A percentile compares a stretch with the other conserved stretches of the same genome.
Evolutionary conservation across 2,329 filamentous ascomycete genomes (phyloP).

Genomic region (Diaporthe sp.): DNA sequence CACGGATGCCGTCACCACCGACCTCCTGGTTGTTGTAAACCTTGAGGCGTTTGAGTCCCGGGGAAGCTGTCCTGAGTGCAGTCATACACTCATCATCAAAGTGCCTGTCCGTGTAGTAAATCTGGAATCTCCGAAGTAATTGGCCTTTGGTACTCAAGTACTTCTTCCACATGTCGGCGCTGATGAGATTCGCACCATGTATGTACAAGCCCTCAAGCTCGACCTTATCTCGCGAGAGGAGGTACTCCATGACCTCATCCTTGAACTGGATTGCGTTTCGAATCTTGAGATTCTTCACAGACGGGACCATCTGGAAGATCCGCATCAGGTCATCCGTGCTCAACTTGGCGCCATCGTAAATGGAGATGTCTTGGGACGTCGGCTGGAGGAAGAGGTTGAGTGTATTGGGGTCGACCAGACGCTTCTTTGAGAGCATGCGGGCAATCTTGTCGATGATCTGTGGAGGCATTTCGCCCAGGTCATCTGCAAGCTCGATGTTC

Average conservation of each 20-base stretch:
- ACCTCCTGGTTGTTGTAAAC: slow-evolving; percentile 83
- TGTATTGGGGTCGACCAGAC: slow-evolving; percentile 64
- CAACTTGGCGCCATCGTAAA: slow-evolving; percentile 73
- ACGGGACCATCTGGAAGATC: slow-evolving; percentile 81
- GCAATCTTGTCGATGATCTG: slow-evolving; percentile 68
- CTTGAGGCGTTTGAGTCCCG: slow-evolving; percentile 79
- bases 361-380: slow-evolving; percentile 58
- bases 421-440: slow-evolving; percentile 68
- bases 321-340: slow-evolving; percentile 80
- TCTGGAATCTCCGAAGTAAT: slow-evolving; percentile 74
- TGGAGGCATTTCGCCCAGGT: slow-evolving; percentile 68
- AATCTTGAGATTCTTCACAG: slow-evolving; percentile 77
- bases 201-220: slow-evolving; percentile 80
- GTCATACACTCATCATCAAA: slow-evolving; percentile 78
- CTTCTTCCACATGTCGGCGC: slow-evolving; percentile 78
- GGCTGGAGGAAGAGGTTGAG: slow-evolving; percentile 68
- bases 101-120: slow-evolving; percentile 86
- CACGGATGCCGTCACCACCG: slow-evolving; percentile 71
- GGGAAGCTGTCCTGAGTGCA: slow-evolving; percentile 72
- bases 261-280: slow-evolving; percentile 94
- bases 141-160: slow-evolving; percentile 75
- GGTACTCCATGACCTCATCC: slow-evolving; percentile 83
- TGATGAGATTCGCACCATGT: slow-evolving; percentile 85
- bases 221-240: slow-evolving; percentile 77
- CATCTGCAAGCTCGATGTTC: slow-evolving; percentile 71